Base-by-base conservation (phyloP, 2,329 filamentous ascomycete genomes). In the Cytospora piceae region DNA sequence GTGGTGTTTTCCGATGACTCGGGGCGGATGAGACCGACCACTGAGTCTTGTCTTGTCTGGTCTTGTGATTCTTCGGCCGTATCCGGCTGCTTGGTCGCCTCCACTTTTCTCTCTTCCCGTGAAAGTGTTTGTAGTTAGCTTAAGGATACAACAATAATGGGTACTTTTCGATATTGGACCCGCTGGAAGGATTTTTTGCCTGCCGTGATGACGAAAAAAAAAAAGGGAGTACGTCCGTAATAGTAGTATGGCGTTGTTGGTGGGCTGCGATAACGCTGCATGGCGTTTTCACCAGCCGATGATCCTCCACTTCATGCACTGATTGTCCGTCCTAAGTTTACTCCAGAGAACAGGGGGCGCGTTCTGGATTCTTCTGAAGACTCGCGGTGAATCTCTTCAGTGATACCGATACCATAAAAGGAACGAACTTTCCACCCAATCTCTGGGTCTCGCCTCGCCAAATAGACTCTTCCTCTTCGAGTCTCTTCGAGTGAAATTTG, bases 171-270 rank as follows among this genome's bases (percentile, higher is more conserved):
- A 12, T 37, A 29, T 39, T 22, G 49, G 61, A 58, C 59, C 57
- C 65, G 39, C 56, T 58, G 42, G 32, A 39, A 51, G 58, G 52
- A 42, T 51, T 66, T 65, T 58, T 61, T 67, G 61, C 62, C 61
- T 55, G 62, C 62, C 65, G 56, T 55, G 27, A 27, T n/a, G 34
- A n/a, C 17, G 37, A 29, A 29, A 15, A 46, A 27, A 29, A 11
- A 27, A 54, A 12, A 24, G 31, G 63, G 42, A 51, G 51, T 42
- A 46, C 53, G 32, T 42, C 17, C 46, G n/a, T 22, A n/a, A 20
- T n/a, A 46, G 42, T n/a, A 46, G 20, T 46, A 49, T 49, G 46
- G 46, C 46, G 46, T 49, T 49, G 46, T 49, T 49, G n/a, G 46
- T 22, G n/a, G 58, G 57, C 32, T n/a, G 29, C 31, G 5, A 54